Evolutionary conservation across 2,329 filamentous ascomycete genomes (phyloP).

Genomic region (Stachybotrys echinatus): DNA sequence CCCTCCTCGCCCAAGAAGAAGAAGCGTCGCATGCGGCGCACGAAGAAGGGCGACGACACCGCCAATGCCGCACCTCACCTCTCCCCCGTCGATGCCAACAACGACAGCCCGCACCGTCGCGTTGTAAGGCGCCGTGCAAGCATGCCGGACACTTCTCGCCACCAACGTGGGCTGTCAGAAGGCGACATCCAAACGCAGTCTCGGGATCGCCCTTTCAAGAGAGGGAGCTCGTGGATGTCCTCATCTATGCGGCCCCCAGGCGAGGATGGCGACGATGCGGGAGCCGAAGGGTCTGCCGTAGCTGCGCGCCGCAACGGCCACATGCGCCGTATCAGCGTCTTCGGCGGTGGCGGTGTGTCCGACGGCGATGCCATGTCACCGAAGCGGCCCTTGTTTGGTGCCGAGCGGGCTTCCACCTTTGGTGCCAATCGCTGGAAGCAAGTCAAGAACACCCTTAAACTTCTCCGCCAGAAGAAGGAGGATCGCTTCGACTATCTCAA

Average conservation of each 20-base stretch:
- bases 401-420: conserved; percentile 67
- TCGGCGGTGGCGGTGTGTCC: conserved; percentile 59
- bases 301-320: conserved; percentile 54
- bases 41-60: conserved; percentile 53
- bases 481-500: conserved; percentile 91
- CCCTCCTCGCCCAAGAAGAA: conserved; percentile 42
- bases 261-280: conserved; percentile 44
- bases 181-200: conserved; percentile 65
- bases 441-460: conserved; percentile 81
- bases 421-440: conserved; percentile 85
- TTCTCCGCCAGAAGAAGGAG: conserved; percentile 74
- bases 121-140: conserved; percentile 61
- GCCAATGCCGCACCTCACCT: conserved; percentile 58
- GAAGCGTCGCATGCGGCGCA: conserved; percentile 57
- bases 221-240: conserved; percentile 54
- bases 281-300: conserved; percentile 39
- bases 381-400: conserved; percentile 51
- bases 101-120: conserved; percentile 31
- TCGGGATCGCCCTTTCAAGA: conserved; percentile 44
- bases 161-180: conserved; percentile 65
- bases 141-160: conserved; percentile 54
- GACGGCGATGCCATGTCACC: conserved; percentile 56
- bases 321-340: conserved; percentile 60
- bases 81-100: conserved; percentile 30
- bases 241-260: conserved; percentile 41